Evolutionary conservation across 805 yeast genomes (phyloP).

Genomic region (Kazachstania taianensis): DNA sequence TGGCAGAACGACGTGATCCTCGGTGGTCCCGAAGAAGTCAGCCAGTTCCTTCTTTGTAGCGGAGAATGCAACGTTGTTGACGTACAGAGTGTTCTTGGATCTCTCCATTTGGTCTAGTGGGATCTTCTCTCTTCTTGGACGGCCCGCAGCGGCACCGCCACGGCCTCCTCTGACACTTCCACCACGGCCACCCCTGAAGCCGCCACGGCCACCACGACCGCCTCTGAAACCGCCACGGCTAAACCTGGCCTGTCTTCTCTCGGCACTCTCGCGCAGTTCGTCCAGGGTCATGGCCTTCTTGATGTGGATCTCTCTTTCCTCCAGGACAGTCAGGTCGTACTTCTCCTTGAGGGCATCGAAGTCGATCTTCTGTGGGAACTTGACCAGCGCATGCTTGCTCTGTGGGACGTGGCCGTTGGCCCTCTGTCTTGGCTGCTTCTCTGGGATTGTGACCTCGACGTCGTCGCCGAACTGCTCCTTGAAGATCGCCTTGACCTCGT

Average conservation of each 20-base stretch:
- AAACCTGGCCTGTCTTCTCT: constrained; percentile 6
- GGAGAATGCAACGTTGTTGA: constrained; percentile 56
- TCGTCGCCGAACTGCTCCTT: constrained; percentile 19
- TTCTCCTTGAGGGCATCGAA: constrained; percentile 23
- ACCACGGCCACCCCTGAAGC: constrained; percentile 9
- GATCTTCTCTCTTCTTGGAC: constrained; percentile 25
- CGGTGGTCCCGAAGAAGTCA: constrained; percentile 40
- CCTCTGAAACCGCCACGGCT: constrained; percentile 7
- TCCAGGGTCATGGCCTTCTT: constrained; percentile 20
- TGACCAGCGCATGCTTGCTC: constrained; percentile 27
- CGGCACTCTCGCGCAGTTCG: constrained; percentile 7
- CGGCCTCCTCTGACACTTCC: constrained; percentile 12
- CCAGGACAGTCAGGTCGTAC: constrained; percentile 22
- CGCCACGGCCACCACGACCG: constrained; percentile 5
- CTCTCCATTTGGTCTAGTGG: constrained; percentile 32
- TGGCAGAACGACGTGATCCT: constrained; percentile 44
- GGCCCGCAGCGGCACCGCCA: constrained; percentile 10
- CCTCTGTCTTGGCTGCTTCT: constrained; percentile 8
- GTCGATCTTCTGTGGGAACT: constrained; percentile 24
- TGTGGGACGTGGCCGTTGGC: constrained; percentile 19
- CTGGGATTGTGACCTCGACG: constrained; percentile 24
- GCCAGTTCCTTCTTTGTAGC: constrained; percentile 46
- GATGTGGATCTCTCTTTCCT: constrained; percentile 27
- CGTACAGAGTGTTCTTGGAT: constrained; percentile 44
- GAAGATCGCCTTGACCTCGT: constrained; percentile 22